Evolutionary conservation across 352 stramenopile genomes (phyloP).

Genomic region (Pelagophyceae sp.): DNA sequence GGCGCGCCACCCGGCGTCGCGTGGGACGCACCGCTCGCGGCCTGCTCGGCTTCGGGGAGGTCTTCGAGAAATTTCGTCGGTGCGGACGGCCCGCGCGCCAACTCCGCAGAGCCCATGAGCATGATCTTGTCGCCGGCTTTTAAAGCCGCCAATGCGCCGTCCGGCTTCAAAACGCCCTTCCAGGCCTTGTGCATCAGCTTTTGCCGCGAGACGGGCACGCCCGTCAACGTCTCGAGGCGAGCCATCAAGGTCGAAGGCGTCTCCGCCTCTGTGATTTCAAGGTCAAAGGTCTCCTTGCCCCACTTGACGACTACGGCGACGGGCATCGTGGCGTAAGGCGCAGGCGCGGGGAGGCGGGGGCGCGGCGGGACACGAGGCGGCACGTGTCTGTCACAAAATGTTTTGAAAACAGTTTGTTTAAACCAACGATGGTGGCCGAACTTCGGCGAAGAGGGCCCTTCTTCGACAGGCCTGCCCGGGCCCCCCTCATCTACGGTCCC

Average conservation of each 20-base stretch:
- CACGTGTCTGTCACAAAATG: too few relatives aligned
- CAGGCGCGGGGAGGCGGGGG: too few relatives aligned
- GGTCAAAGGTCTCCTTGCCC: constrained; percentile 48
- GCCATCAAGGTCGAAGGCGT: too few relatives aligned
- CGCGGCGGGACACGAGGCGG: too few relatives aligned
- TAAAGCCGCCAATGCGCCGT: constrained; percentile 44
- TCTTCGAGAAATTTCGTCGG: constrained; percentile 66
- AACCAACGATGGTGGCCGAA: too few relatives aligned
- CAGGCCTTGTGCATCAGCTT: constrained; percentile 77
- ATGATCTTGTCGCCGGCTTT: constrained; percentile 50
- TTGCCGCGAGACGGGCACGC: constrained; percentile 62
- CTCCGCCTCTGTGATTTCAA: too few relatives aligned
- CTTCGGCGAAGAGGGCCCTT: too few relatives aligned
- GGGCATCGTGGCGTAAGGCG: neutral
- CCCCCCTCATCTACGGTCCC: too few relatives aligned
- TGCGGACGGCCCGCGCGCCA: constrained; percentile 64
- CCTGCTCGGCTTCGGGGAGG: constrained; percentile 64
- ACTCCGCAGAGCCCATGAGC: constrained; percentile 85
- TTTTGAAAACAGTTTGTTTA: too few relatives aligned
- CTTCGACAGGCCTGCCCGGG: too few relatives aligned
- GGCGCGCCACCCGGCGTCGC: too few relatives aligned
- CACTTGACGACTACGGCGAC: constrained; percentile 43
- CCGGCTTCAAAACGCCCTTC: constrained; percentile 69
- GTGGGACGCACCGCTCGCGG: constrained; percentile 51
- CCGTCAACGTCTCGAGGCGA: constrained; percentile 46